Base-by-base conservation (phyloP, 352 stramenopile genomes). In the Phytophthora kernoviae region DNA sequence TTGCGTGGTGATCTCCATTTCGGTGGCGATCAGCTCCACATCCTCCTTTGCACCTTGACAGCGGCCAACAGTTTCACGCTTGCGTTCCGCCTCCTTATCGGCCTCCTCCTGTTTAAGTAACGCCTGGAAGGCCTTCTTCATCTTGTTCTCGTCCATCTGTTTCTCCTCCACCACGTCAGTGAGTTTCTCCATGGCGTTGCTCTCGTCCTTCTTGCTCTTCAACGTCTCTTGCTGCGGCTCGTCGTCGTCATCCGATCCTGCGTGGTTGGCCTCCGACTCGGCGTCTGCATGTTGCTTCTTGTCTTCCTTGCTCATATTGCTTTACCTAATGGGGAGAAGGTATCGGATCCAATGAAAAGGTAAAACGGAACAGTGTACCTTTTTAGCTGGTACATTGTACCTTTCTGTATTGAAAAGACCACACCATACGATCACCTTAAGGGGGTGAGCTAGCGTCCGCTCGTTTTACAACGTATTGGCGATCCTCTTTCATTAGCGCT, bases 101-200 rank as follows among this genome's bases (percentile, higher is more conserved):
- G 84, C 84, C 57, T 93, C 87, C 54, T 93, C 87, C 55, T 93
- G 79, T 58, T 92, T 90, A 36, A 66, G 77, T 58, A 95, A 62
- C 45, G 79, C 73, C 58, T 81, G 64, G 57, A 95, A 92, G 24
- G 86, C 83, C 53, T 86, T 52, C 63, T 91, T 93, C 84, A 94
- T 92, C 73, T 91, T 93, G 79, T 93, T 88, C 44, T 88, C 84
- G 76, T 95, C 87, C 79, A 95, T 89, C 49, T 91, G 77, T 63
- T 91, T 93, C 68, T 95, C 86, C 69, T 93, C 84, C 37, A 92
- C 84, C 26, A 86, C 71, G 59, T 95, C 87, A 39, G 82, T 93
- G 54, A 95, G 79, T 61, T 92, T 95, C 50, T 94, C 74, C 67
- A 95, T 85, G 22, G 87, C 87, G 42, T 47, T 89, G 63, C 73